Evolutionary conservation across 768 basidiomycete genomes (phyloP).

Genomic region (Suillus bovinus): DNA sequence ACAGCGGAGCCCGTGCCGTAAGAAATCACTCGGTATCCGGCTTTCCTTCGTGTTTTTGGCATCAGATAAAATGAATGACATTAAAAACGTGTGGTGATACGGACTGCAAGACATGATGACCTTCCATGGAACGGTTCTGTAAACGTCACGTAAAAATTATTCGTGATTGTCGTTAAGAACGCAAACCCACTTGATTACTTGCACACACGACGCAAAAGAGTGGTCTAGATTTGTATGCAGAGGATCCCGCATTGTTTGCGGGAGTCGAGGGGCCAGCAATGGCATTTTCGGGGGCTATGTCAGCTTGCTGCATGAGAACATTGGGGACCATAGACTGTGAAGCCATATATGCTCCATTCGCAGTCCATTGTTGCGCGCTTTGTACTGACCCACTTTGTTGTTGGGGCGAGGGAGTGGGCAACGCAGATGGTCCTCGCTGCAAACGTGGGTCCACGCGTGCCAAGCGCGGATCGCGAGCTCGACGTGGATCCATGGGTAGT

Average conservation of each 20-base stretch:
- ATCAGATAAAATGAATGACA: background rate
- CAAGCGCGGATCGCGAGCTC: conserved; percentile 79
- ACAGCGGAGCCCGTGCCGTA: conserved; percentile 97
- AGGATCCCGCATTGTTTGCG: conserved; percentile 10
- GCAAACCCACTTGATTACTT: conserved; percentile 84
- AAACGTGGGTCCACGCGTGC: conserved; percentile 68
- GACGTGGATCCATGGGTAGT: conserved; percentile 70
- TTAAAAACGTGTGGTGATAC: conserved; percentile 31
- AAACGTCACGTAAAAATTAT: conserved; percentile 20
- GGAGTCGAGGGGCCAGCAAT: conserved; percentile 8
- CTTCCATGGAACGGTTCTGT: conserved; percentile 98
- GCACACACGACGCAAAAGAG: conserved; percentile 98
- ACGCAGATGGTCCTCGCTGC: conserved; percentile 46
- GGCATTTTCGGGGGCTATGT: conserved; percentile 3
- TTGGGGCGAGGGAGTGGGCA: conserved; percentile 32
- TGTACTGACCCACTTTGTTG: conserved; percentile 10
- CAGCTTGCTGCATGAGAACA: background rate
- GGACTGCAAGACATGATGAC: conserved; percentile 86
- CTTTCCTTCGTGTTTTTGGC: conserved; percentile 62
- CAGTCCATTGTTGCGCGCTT: conserved; percentile 21
- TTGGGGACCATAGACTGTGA: background rate
- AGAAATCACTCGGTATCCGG: conserved; percentile 88
- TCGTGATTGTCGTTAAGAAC: conserved; percentile 2
- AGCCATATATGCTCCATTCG: conserved; percentile 12
- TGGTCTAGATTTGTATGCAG: conserved; percentile 64